Conservation (phyloP, 2,329 filamentous ascomycete genomes). For the Beauveria australis region DNA sequence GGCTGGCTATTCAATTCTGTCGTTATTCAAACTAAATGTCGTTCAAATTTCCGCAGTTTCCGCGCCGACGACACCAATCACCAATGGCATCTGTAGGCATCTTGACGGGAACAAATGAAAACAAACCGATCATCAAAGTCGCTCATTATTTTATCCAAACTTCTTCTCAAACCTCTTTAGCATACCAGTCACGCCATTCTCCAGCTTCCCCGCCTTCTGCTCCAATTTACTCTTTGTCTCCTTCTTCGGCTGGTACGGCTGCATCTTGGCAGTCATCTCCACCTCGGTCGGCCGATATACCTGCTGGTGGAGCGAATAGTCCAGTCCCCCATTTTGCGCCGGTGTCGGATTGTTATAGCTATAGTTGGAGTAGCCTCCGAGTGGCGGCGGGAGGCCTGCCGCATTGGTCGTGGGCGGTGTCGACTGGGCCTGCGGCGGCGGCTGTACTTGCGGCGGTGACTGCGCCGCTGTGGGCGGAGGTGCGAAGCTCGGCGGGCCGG, state of each 20-base stretch:
- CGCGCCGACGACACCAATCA: neutral
- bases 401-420: constrained; percentile 28
- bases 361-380: constrained; percentile 50
- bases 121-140: neutral
- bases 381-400: constrained; percentile 34
- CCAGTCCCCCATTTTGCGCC: constrained; percentile 20
- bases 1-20: neutral
- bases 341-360: constrained; percentile 27
- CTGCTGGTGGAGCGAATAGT: constrained; percentile 60
- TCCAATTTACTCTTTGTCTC: constrained; percentile 49
- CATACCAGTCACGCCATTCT: constrained; percentile 63
- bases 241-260: constrained; percentile 34
- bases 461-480: constrained; percentile 10
- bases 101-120: neutral
- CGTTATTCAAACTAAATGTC: neutral
- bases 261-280: constrained; percentile 34
- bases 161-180: constrained; percentile 75
- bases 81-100: neutral
- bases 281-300: constrained; percentile 60
- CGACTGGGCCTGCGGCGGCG: constrained; percentile 14
- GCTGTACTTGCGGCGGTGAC: constrained; percentile 17
- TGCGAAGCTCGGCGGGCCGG: constrained; percentile 17
- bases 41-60: neutral
- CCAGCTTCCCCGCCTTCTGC: constrained; percentile 56
- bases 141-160: constrained; percentile 37